Base-by-base conservation (phyloP, 805 yeast genomes). In the Jamesozyma lodderae region DNA sequence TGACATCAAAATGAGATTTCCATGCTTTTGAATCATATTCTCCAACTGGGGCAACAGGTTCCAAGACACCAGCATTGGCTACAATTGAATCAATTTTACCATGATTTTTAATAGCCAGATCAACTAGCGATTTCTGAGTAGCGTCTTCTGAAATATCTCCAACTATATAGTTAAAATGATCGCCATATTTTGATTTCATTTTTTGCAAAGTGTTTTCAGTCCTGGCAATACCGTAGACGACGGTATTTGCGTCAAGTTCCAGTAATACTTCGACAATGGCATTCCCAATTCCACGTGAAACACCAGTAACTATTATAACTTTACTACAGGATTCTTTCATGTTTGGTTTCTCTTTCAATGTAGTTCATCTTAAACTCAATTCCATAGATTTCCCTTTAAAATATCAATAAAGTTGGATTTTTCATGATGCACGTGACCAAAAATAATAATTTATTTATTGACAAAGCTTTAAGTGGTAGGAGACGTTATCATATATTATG, bases 21-120 rank as follows among this genome's bases (percentile, higher is more conserved):
- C 95, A 82, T 24, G 63, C 66, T 3, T 52, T 60, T 2, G 79
- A 55, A 35, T 75, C 64, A 7, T 45, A 43, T 4, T 46, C 36
- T 4, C 41, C 42, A 18, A 83, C 73, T n/a, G 40, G 47, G 22
- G 70, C 65, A 4, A 90, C 94, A 0, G 96, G 95, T 17, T 76
- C 87, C 43, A 92, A 64, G 0, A 80, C 75, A 5, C 95, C 95
- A 1, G 95, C 95, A 58, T 85, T 84, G 25, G 84, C 79, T 30
- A 85, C 68, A 14, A 83, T 52, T 0, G 83, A 70, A 53, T 82
- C 76, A 28, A 86, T 60, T 15, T 59, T 59, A 1, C 86, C 85
- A 52, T 72, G 78, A 36, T 62, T 64, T 4, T 51, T 46, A 6
- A 73, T 49, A 1, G 84, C 74, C 14, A 57, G 35, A 0, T 60